phyloP scores from a whole-genome alignment of 2,329 filamentous ascomycete species.

The Botrytis medusae region DNA sequence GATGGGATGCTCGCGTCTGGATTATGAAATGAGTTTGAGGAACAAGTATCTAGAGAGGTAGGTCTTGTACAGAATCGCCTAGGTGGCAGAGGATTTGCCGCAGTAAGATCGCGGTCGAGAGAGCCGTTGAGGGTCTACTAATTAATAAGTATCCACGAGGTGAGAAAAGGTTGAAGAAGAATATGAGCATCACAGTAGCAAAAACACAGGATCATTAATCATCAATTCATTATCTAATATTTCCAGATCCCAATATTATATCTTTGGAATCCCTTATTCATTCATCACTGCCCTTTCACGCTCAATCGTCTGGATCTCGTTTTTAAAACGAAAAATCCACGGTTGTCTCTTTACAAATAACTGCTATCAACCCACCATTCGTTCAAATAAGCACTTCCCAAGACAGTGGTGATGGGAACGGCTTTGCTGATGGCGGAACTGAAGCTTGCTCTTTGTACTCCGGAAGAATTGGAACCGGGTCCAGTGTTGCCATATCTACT shows the following conservation, averaged over 20 bases:
- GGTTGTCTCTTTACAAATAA: neutral
- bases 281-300: neutral
- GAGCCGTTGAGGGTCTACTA: neutral
- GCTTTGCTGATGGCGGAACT: slow-evolving; percentile 20
- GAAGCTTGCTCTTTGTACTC: slow-evolving; percentile 26
- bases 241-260: neutral
- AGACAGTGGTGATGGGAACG: slow-evolving; percentile 22
- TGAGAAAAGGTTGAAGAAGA: neutral
- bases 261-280: neutral
- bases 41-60: neutral
- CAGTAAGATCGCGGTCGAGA: neutral
- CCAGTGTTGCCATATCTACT: slow-evolving; percentile 47
- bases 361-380: slow-evolving; percentile 31
- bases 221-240: neutral
- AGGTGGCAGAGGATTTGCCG: neutral
- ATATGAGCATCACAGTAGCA: neutral
- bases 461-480: slow-evolving; percentile 39
- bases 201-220: neutral
- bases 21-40: neutral
- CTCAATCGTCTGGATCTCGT: neutral
- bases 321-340: neutral
- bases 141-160: too few species aligned
- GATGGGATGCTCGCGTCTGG: too few species aligned
- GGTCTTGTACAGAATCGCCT: neutral
- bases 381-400: slow-evolving; percentile 24